Evolutionary conservation across 257 asterid genomes (phyloP), one percentile per base, ranked within the genome.

Genomic region (Henckelia pumila): DNA sequence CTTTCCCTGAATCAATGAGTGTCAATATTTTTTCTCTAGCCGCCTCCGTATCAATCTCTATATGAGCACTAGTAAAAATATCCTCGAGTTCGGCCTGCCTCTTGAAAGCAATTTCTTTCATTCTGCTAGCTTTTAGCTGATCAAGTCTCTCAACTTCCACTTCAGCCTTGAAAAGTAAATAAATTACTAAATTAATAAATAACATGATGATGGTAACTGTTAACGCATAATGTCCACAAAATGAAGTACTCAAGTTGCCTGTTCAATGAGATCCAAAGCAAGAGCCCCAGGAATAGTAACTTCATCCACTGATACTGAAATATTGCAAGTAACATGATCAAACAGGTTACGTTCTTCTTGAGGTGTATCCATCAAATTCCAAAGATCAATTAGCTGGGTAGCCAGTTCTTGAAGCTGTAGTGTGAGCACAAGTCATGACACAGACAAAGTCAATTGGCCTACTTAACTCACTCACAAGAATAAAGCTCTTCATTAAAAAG

Each of bases 101-200:
- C 89, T 88, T 91, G 35, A 91, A 79, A 75, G 99, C 95, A 75
- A 94, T 88, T 82, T 94, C 99, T 77, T 91, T 94, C 97, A 89
- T 94, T 76, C 79, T 83, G 91, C 97, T 89, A 67, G 95, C 95
- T 81, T 94, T 94, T 7, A 94, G 88, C 75, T 78, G 87, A 81
- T 91, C 97, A 64, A 94, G 99, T 79, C 99, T 91, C 80, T 91
- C 95, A 72, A 87, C 99, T 80, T 94, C 99, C 77, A 82, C 89
- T 73, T 86, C 96, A 74, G 93, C 98, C 99, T 94, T 80, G 58
- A 75, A 68, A 55, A 78, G 22, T 11, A 25, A 28, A 35, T 19
- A 71, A 30, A 65, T 32, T 56, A 63, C 25, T 57, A 73, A 62
- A 64, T 78, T 22, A 66, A 63, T 25, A n/a, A 30, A 37, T n/a